Conservation (phyloP, 495 filamentous ascomycete species). For the Penicillium cataractarum region DNA sequence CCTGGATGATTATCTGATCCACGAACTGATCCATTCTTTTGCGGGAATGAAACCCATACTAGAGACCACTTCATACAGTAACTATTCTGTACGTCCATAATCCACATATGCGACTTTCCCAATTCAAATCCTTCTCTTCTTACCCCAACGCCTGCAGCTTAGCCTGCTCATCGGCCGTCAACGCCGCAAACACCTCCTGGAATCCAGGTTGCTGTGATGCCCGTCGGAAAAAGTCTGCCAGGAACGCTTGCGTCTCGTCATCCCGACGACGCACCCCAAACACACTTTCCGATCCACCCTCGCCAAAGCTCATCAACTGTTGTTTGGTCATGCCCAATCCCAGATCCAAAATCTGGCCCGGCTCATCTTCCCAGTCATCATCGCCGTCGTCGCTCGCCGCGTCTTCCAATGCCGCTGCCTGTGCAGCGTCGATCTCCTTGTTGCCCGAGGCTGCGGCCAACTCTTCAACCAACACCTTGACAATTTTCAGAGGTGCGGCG, state of each 20-base stretch:
- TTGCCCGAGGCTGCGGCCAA: conserved; percentile 64
- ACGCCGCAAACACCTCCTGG: conserved; percentile 66
- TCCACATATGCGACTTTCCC: neutral
- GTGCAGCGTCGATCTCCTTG: conserved; percentile 57
- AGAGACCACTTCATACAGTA: neutral
- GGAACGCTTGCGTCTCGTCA: conserved; percentile 86
- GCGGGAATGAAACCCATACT: too few species aligned
- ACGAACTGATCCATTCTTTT: neutral
- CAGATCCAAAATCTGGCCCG: conserved; percentile 68
- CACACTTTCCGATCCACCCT: conserved; percentile 56
- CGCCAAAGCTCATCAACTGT: conserved; percentile 79
- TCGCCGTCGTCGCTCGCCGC: conserved; percentile 63
- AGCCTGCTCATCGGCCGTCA: conserved; percentile 74
- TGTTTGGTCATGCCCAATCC: conserved; percentile 64
- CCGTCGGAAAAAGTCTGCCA: conserved; percentile 79
- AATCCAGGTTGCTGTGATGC: conserved; percentile 74
- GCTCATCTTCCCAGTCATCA: conserved; percentile 93
- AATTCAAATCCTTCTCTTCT: neutral
- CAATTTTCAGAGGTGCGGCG: conserved; percentile 85
- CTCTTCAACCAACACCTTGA: conserved; percentile 94
- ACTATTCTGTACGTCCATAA: neutral
- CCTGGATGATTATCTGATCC: neutral
- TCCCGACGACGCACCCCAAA: conserved; percentile 69
- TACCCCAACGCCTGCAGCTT: conserved; percentile 59
- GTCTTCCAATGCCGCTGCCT: conserved; percentile 56